phyloP scores from a whole-genome alignment of 192 early-diverging fungal species.

The Gamsiella multidivaricata region DNA sequence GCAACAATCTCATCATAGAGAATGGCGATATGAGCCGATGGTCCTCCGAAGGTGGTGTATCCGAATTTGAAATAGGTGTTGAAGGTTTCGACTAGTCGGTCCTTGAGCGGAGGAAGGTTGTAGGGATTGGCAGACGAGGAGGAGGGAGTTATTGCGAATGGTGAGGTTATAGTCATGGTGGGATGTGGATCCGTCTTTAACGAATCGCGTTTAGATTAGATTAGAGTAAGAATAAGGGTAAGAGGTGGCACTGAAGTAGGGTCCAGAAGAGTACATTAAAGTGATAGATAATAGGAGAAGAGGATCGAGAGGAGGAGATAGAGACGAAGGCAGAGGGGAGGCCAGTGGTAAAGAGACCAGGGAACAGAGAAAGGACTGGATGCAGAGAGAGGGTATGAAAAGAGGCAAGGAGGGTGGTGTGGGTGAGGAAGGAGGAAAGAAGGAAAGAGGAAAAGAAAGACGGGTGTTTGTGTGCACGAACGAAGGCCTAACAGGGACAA shows the following conservation, averaged over 20 bases:
- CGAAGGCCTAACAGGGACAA: not conserved
- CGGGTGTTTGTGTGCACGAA: too few species aligned
- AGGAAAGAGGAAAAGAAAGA: not conserved
- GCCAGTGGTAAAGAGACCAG: too few species aligned
- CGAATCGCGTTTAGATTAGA: too few species aligned
- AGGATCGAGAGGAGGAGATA: too few species aligned
- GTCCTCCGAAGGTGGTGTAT: slow-evolving; percentile 72
- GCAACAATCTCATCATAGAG: slow-evolving; percentile 66
- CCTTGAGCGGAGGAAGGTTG: slow-evolving; percentile 19
- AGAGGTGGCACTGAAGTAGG: too few species aligned
- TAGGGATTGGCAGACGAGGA: slow-evolving; percentile 2
- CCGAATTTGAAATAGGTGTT: slow-evolving; percentile 60
- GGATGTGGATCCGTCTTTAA: not conserved
- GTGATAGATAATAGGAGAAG: too few species aligned
- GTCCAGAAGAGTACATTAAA: too few species aligned
- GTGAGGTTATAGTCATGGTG: not conserved
- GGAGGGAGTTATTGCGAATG: too few species aligned
- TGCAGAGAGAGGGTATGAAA: not conserved
- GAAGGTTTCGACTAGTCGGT: slow-evolving; percentile 32
- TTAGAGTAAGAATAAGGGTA: too few species aligned
- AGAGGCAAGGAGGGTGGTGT: not conserved
- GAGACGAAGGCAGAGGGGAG: too few species aligned
- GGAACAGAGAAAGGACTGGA: not conserved
- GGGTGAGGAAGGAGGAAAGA: not conserved
- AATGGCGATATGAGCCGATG: slow-evolving; percentile 68